Conservation (phyloP, 305 asterid genomes). For the Stenogyne calaminthoides region DNA sequence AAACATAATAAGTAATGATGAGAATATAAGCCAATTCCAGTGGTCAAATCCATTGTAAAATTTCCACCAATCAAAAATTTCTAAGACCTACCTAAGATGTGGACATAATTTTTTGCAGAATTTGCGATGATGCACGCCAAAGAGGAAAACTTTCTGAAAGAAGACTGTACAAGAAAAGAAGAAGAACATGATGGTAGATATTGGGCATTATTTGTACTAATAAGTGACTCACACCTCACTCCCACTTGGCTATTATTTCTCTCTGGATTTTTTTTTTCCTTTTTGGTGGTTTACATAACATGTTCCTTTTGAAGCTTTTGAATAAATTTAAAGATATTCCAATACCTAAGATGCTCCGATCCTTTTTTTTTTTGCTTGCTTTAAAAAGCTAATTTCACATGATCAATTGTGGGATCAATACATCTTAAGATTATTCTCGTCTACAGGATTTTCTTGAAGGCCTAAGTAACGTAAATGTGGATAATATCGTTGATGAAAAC, state of each 20-base stretch:
- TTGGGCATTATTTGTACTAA: conserved; percentile 17
- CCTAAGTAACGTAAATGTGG: not conserved
- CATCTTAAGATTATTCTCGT: not conserved
- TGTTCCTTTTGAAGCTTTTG: conserved; percentile 32
- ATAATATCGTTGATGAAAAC: not conserved
- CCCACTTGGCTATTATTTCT: conserved; percentile 37
- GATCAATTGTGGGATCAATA: not conserved
- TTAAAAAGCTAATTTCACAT: conserved; percentile 23
- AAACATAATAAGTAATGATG: not conserved
- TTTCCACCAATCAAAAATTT: not conserved
- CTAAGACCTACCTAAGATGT: not conserved
- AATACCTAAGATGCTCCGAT: conserved; percentile 28
- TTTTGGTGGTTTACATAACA: conserved; percentile 35
- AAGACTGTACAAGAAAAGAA: not conserved
- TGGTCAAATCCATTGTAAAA: not conserved
- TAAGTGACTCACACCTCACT: conserved; percentile 57
- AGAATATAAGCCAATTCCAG: not conserved
- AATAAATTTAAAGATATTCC: conserved; percentile 38
- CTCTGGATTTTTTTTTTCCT: conserved; percentile 17
- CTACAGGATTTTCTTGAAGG: not conserved
- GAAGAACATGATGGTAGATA: conserved; percentile 17
- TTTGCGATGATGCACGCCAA: conserved; percentile 28
- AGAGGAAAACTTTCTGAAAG: conserved; percentile 30
- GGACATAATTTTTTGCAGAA: not conserved
- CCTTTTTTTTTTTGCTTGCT: not conserved